Conservation (phyloP, 2,329 filamentous ascomycete genomes). For the Pseudocercospora fuligena region DNA sequence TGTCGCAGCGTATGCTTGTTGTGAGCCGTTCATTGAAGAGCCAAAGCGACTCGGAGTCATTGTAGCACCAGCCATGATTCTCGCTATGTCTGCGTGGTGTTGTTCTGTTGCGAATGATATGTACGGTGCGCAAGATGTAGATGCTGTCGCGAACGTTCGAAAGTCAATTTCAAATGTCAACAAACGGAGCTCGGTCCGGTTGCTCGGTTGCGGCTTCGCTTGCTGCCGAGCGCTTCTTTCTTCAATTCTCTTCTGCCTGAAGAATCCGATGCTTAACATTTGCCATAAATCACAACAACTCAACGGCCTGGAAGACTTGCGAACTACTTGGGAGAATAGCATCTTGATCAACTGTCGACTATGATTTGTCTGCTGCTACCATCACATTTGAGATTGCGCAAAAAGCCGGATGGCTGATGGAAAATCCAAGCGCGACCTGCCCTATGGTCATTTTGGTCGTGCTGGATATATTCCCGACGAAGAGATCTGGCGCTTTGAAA, state of each 20-base stretch:
- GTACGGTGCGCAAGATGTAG: not conserved
- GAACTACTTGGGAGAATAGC: not conserved
- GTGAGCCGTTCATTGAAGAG: conserved; percentile 69
- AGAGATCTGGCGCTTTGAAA: conserved; percentile 49
- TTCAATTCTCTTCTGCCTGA: not conserved
- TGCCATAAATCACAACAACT: not conserved
- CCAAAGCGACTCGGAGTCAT: conserved; percentile 65
- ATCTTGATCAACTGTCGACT: conserved; percentile 17
- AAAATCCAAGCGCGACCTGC: conserved; percentile 52
- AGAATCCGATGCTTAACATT: not conserved
- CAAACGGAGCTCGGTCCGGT: conserved; percentile 15
- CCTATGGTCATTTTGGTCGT: conserved; percentile 60
- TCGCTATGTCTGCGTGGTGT: not conserved
- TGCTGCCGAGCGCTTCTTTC: not conserved
- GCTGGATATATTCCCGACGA: conserved; percentile 55
- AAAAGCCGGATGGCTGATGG: conserved; percentile 63
- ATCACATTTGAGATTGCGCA: conserved; percentile 20
- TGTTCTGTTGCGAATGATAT: not conserved
- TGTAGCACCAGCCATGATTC: conserved; percentile 37
- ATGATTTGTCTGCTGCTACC: conserved; percentile 26
- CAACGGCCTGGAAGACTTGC: not conserved
- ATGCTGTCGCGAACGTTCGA: conserved; percentile 1
- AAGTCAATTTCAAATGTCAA: conserved; percentile 7
- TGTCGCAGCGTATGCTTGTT: conserved; percentile 58
- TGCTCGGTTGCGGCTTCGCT: conserved; percentile 6